phyloP scores from a whole-genome alignment of 495 filamentous ascomycete genomes.

The Penicillium paradoxum region DNA sequence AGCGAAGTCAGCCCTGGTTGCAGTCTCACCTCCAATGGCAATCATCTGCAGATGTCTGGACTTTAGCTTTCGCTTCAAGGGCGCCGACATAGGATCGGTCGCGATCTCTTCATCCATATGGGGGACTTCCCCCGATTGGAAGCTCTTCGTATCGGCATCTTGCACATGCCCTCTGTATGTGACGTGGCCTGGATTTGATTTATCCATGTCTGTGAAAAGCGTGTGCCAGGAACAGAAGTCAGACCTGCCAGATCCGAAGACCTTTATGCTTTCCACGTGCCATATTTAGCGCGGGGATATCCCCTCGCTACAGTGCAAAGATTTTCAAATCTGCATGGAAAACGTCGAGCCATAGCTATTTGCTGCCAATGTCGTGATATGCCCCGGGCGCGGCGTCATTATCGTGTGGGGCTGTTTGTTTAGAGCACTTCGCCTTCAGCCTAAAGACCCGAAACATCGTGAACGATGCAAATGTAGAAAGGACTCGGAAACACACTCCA shows the following conservation, averaged over 20 bases:
- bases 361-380: conserved; percentile 33
- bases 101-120: conserved; percentile 5
- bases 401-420: not conserved
- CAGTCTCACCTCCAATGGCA: conserved; percentile 48
- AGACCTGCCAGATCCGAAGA: not conserved
- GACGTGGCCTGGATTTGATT: conserved; percentile 6
- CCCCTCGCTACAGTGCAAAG: not conserved
- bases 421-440: too few relatives aligned
- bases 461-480: too few relatives aligned
- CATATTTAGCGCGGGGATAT: not conserved
- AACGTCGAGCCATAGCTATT: conserved; percentile 11
- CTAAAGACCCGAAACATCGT: too few relatives aligned
- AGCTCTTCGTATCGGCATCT: not conserved
- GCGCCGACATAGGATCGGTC: conserved; percentile 24
- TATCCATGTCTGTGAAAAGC: conserved; percentile 8
- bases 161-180: conserved; percentile 5
- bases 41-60: conserved; percentile 67
- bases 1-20: not conserved
- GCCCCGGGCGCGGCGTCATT: conserved; percentile 3
- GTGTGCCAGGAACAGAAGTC: not conserved
- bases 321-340: not conserved
- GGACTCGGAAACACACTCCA: too few relatives aligned
- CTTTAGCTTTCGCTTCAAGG: conserved; percentile 52
- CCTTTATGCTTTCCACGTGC: not conserved
- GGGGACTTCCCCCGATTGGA: conserved; percentile 1